These are phyloP conservation scores for Scopulariopsis brevicaulis DNA, from an alignment of 2,329 filamentous ascomycete genomes.

Conservation along the genomic window DNA sequence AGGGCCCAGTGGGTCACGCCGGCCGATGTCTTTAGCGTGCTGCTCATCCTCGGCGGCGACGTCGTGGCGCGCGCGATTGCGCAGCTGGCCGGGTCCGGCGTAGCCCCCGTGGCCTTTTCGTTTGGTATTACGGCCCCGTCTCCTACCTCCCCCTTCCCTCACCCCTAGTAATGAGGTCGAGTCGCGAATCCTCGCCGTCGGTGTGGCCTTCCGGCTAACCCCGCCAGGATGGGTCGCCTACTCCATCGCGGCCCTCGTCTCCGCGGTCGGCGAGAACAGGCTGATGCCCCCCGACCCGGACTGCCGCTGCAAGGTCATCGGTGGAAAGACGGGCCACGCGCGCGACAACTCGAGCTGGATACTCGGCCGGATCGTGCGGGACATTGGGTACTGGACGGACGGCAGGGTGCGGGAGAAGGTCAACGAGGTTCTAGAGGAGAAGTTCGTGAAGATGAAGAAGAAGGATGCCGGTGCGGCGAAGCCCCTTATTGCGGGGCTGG, in stretches of 20 bases:
- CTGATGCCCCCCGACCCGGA: constrained; percentile 17
- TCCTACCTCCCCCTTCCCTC: background rate
- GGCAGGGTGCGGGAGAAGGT: background rate
- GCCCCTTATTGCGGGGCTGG: background rate
- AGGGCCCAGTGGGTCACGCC: constrained; percentile 6
- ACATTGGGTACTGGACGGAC: constrained; percentile 21
- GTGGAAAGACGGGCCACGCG: constrained; percentile 20
- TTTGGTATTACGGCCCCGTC: constrained; percentile 12
- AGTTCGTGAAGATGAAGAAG: background rate
- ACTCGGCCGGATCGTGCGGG: constrained; percentile 27
- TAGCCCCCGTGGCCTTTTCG: constrained; percentile 19
- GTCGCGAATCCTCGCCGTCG: too few relatives aligned
- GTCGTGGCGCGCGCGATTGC: constrained; percentile 19
- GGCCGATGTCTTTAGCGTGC: constrained; percentile 15
- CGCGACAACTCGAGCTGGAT: constrained; percentile 28
- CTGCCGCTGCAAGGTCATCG: constrained; percentile 19
- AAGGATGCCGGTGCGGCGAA: background rate
- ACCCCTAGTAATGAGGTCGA: background rate
- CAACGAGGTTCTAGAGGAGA: background rate
- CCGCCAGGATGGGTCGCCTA: constrained; percentile 16
- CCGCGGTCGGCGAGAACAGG: constrained; percentile 15
- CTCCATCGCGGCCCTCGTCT: constrained; percentile 9
- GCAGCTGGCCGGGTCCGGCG: constrained; percentile 12
- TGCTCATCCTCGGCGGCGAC: constrained; percentile 22
- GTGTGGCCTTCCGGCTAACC: background rate